Evolutionary conservation across 495 filamentous ascomycete species (phyloP).

Genomic region (Podospora conica): DNA sequence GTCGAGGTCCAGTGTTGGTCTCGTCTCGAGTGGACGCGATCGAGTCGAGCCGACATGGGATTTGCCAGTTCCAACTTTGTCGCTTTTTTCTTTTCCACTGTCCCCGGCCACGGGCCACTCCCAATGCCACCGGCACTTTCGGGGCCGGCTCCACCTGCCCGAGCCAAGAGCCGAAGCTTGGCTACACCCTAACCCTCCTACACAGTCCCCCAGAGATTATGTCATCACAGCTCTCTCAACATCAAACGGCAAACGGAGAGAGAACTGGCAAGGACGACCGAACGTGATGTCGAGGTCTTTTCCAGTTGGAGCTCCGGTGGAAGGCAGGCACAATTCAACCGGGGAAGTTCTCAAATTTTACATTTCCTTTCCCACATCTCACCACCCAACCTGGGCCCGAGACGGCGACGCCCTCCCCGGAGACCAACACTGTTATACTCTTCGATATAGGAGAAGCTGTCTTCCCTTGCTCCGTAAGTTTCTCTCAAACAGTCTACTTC

Average conservation of each 20-base stretch:
- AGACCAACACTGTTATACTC: neutral
- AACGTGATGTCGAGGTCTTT: neutral
- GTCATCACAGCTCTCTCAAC: neutral
- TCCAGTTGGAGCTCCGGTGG: neutral
- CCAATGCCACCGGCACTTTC: neutral
- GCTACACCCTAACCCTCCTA: neutral
- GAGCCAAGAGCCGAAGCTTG: neutral
- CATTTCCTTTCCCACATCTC: neutral
- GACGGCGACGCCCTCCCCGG: neutral
- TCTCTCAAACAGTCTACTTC: neutral
- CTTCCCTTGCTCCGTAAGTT: neutral
- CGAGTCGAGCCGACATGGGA: neutral
- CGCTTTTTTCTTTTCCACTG: neutral
- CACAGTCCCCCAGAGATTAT: too few species aligned
- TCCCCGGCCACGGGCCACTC: too few species aligned
- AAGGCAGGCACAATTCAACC: neutral
- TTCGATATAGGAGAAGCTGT: neutral
- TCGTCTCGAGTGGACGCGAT: neutral
- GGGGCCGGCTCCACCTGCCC: neutral
- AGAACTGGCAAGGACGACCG: neutral
- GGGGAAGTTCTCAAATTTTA: neutral
- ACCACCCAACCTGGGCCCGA: neutral
- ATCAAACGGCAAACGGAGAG: neutral
- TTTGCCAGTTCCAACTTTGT: neutral
- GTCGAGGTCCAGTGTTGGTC: neutral